phyloP scores from a whole-genome alignment of 2,329 filamentous ascomycete genomes.

The Aspergillus costaricaensis region DNA sequence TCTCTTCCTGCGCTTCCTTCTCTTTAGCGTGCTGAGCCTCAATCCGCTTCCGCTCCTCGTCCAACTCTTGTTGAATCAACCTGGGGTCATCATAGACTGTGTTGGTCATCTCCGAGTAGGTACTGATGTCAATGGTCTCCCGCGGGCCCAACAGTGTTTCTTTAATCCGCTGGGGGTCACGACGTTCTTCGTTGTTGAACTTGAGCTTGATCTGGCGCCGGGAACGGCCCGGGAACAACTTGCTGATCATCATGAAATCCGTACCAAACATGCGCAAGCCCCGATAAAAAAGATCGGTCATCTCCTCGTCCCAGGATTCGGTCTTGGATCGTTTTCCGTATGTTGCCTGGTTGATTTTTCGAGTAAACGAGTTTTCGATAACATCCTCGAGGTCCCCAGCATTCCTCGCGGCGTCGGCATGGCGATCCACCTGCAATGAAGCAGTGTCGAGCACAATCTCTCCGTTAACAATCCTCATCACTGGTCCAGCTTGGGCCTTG shows the following conservation, averaged over 20 bases:
- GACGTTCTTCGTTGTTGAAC: constrained; percentile 62
- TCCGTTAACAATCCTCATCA: constrained; percentile 59
- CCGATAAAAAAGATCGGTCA: constrained; percentile 64
- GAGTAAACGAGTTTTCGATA: constrained; percentile 49
- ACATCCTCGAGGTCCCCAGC: constrained; percentile 50
- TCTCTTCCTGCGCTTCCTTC: constrained; percentile 46
- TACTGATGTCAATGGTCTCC: constrained; percentile 46
- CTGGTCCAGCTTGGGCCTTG: constrained; percentile 44
- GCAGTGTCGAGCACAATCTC: constrained; percentile 57
- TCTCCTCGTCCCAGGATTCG: constrained; percentile 58
- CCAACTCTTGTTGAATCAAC: constrained; percentile 43
- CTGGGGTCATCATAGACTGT: constrained; percentile 45
- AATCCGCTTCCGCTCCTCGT: constrained; percentile 49
- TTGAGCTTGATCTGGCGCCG: constrained; percentile 66
- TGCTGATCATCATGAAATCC: constrained; percentile 65
- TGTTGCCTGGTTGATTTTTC: constrained; percentile 49
- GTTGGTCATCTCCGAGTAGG: constrained; percentile 51
- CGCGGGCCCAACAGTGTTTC: constrained; percentile 51
- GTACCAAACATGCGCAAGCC: constrained; percentile 65
- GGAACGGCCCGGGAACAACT: constrained; percentile 61
- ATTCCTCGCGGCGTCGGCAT: constrained; percentile 53
- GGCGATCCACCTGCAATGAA: constrained; percentile 58
- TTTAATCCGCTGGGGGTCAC: constrained; percentile 56
- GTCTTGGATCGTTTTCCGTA: constrained; percentile 54
- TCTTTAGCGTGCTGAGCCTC: constrained; percentile 50